phyloP scores from a whole-genome alignment of 2,329 filamentous ascomycete species.

The Botrytis fabae region DNA sequence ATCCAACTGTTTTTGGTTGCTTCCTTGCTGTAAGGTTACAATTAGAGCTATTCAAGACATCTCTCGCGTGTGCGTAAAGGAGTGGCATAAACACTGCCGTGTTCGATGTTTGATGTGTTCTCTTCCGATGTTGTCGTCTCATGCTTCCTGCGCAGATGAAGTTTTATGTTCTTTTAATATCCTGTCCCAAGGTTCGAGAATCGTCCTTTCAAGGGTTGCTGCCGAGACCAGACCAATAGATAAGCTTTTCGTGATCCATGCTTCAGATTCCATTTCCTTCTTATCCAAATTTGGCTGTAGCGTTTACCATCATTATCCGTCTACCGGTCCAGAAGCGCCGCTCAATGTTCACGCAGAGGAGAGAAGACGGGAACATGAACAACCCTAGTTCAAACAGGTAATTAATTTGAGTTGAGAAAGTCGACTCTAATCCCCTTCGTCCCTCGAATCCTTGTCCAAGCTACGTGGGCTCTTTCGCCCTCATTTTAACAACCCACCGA shows the following conservation, averaged over 20 bases:
- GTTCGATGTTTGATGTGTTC: neutral
- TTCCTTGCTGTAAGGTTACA: neutral
- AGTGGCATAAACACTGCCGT: neutral
- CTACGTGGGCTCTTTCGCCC: slow-evolving; percentile 2
- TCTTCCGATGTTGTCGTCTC: neutral
- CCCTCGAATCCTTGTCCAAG: neutral
- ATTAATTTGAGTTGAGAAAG: neutral
- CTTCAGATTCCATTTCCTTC: neutral
- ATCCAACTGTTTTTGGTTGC: neutral
- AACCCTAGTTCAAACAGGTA: neutral
- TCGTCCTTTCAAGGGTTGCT: neutral
- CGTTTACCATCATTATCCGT: slow-evolving; percentile 5
- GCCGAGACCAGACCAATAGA: slow-evolving; percentile 17
- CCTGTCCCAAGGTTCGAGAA: neutral
- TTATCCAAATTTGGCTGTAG: slow-evolving; percentile 11
- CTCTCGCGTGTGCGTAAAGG: too few relatives aligned
- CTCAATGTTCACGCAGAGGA: neutral
- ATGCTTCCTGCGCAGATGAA: neutral
- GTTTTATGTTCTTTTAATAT: slow-evolving; percentile 12
- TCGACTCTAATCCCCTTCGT: neutral
- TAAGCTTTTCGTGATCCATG: slow-evolving; percentile 20
- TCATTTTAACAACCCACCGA: slow-evolving; percentile 4
- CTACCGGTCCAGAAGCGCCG: neutral
- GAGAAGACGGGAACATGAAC: neutral
- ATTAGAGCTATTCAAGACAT: neutral